Conservation (phyloP, 257 asterid genomes). For the Solanum sejunctum region DNA sequence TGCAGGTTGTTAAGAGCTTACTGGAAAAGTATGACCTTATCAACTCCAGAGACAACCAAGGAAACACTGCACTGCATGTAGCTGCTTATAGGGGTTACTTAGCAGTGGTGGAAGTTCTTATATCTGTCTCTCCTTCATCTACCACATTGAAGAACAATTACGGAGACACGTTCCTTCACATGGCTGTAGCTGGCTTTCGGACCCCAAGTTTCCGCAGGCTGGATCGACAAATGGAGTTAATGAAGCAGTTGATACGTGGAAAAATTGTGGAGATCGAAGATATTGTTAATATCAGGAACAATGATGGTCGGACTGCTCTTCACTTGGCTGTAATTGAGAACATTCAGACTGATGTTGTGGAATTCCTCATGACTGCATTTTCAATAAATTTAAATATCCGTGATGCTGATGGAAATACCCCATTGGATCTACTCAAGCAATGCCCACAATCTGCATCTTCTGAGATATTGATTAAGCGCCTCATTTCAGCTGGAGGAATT, state of each 20-base stretch:
- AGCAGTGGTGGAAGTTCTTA: conserved; percentile 34
- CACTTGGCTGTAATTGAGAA: conserved; percentile 63
- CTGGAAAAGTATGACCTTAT: conserved; percentile 33
- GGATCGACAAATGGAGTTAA: conserved; percentile 55
- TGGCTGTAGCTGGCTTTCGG: conserved; percentile 73
- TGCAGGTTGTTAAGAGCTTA: conserved; percentile 59
- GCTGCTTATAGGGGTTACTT: conserved; percentile 75
- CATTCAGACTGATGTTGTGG: conserved; percentile 54
- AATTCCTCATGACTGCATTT: conserved; percentile 56
- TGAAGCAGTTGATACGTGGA: conserved; percentile 32
- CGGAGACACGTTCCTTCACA: conserved; percentile 81
- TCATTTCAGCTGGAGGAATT: conserved; percentile 73
- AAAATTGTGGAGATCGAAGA: conserved; percentile 23
- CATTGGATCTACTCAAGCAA: conserved; percentile 60
- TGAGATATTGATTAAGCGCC: conserved; percentile 54
- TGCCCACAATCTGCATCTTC: conserved; percentile 53
- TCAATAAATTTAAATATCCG: conserved; percentile 43
- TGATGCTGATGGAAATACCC: conserved; percentile 61
- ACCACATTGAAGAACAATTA: conserved; percentile 25
- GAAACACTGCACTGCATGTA: conserved; percentile 63
- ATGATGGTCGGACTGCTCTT: conserved; percentile 72
- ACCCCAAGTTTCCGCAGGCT: conserved; percentile 57
- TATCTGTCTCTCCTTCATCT: conserved; percentile 33
- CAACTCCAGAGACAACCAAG: conserved; percentile 38
- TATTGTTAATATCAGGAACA: conserved; percentile 47